These are phyloP conservation scores for Euphorbia lathyris DNA, from an alignment of 345 rosid species.

Conservation along the genomic window DNA sequence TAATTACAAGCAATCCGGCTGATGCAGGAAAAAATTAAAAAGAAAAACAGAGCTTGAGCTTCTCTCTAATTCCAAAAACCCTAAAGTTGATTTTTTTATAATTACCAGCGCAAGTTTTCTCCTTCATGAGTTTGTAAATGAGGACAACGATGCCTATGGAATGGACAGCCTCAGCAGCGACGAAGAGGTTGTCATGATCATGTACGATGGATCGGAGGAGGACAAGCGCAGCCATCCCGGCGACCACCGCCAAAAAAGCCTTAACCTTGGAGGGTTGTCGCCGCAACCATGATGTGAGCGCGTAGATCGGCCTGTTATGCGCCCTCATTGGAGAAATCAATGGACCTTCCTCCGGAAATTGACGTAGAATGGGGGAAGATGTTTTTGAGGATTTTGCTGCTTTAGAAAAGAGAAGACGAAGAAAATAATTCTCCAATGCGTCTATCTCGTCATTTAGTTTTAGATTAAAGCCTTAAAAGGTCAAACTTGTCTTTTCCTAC, in stretches of 20 bases:
- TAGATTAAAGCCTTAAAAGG: too few species aligned
- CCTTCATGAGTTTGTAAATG: constrained; percentile 91
- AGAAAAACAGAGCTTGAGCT: not conserved
- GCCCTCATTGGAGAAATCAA: constrained; percentile 47
- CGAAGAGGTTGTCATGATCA: constrained; percentile 98
- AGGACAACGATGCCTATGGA: constrained; percentile 92
- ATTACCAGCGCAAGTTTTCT: constrained; percentile 94
- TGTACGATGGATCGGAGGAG: constrained; percentile 87
- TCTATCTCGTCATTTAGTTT: not conserved
- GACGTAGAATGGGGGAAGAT: not conserved
- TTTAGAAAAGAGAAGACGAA: too few species aligned
- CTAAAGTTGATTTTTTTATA: not conserved
- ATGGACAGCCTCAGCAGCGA: constrained; percentile 98
- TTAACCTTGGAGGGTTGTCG: constrained; percentile 97
- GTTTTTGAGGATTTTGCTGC: not conserved
- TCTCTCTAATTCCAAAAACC: not conserved
- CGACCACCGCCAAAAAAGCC: constrained; percentile 84
- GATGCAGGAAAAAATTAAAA: not conserved
- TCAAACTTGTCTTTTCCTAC: not conserved
- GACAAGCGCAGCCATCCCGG: constrained; percentile 88
- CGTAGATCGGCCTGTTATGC: constrained; percentile 63
- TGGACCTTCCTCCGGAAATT: not conserved
- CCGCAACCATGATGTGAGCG: constrained; percentile 76
- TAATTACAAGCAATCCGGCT: not conserved
- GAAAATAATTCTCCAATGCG: too few species aligned